These are phyloP conservation scores for Sugiyamaella pinicola DNA, from an alignment of 1,139 yeast species.

Conservation along the genomic window DNA sequence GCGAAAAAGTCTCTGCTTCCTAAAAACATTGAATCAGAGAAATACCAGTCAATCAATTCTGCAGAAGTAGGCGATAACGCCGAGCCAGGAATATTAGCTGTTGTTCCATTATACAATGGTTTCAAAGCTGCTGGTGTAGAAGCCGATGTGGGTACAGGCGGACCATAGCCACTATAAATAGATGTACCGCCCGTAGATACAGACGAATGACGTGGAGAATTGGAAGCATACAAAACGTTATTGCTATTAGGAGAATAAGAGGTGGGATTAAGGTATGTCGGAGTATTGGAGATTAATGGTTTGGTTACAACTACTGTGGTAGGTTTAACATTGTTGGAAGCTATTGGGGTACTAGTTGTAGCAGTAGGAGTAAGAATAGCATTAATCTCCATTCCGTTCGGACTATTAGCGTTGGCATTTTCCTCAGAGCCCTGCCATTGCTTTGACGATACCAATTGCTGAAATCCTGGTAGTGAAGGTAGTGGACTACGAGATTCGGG, in stretches of 20 bases:
- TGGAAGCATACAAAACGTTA: background rate
- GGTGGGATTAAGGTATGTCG: background rate
- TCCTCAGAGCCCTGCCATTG: constrained; percentile 11
- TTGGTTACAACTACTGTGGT: background rate
- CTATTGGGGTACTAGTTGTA: background rate
- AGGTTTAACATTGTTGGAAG: background rate
- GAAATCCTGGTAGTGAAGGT: constrained; percentile 16
- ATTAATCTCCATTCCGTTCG: constrained; percentile 16
- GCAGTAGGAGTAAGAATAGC: constrained; percentile 1
- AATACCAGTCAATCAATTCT: constrained; percentile 15
- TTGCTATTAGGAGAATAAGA: constrained; percentile 3
- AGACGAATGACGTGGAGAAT: constrained; percentile 5
- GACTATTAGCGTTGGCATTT: background rate
- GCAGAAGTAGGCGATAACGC: constrained; percentile 15
- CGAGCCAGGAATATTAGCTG: constrained; percentile 8
- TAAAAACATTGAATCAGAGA: constrained; percentile 16
- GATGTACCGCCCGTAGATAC: constrained; percentile 5
- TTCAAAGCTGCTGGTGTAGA: background rate
- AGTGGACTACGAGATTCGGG: constrained; percentile 11
- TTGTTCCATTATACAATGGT: background rate
- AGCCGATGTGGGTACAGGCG: background rate
- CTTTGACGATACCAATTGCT: constrained; percentile 10
- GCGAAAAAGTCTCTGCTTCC: constrained; percentile 16
- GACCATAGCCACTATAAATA: constrained; percentile 2
- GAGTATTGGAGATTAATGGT: background rate